Evolutionary conservation across 768 basidiomycete species (phyloP).

Genomic region (Kwoniella heveanensis): DNA sequence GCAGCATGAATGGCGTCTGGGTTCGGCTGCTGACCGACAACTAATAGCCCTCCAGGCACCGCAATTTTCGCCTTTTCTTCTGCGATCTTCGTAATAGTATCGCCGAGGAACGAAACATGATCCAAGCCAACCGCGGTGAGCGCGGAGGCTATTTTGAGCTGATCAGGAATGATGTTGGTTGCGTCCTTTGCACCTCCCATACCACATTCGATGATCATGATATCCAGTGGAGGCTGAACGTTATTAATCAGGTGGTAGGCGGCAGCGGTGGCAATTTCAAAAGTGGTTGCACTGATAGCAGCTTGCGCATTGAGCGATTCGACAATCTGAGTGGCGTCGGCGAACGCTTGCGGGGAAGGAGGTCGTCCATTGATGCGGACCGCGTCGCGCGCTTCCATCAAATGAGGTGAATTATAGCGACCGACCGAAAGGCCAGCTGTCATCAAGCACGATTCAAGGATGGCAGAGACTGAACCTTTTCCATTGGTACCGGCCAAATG

Average conservation of each 20-base stretch:
- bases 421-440: conserved; percentile 67
- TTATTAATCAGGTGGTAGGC: conserved; percentile 76
- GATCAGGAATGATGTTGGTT: conserved; percentile 81
- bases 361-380: conserved; percentile 69
- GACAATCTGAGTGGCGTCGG: conserved; percentile 60
- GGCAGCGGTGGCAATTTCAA: conserved; percentile 82
- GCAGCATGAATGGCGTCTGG: conserved; percentile 61
- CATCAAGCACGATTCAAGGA: conserved; percentile 74
- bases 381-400: conserved; percentile 73
- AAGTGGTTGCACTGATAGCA: conserved; percentile 65
- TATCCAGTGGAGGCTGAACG: conserved; percentile 61
- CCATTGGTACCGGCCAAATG: conserved; percentile 97
- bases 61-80: conserved; percentile 82
- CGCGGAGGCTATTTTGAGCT: conserved; percentile 71
- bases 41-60: conserved; percentile 59
- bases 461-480: conserved; percentile 87
- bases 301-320: conserved; percentile 59
- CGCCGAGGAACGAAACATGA: conserved; percentile 86
- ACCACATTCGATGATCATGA: conserved; percentile 88
- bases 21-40: conserved; percentile 56
- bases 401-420: conserved; percentile 90
- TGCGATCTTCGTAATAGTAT: conserved; percentile 72
- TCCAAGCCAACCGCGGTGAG: conserved; percentile 88
- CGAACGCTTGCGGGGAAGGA: conserved; percentile 62
- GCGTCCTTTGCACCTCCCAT: conserved; percentile 93